Evolutionary conservation across 306 rosid species (phyloP).

Genomic region (Cicer yamashitae): DNA sequence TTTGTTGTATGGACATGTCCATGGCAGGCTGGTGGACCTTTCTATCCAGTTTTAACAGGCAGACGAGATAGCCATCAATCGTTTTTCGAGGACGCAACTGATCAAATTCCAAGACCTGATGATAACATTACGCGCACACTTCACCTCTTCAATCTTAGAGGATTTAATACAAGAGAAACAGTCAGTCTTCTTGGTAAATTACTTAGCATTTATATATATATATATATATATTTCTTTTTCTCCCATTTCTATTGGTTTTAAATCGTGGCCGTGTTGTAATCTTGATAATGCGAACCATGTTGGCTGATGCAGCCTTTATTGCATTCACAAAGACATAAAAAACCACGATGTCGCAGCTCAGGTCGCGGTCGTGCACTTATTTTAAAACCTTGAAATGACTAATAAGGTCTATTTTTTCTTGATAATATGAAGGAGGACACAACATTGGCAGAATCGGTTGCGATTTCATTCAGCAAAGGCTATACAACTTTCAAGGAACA

Average conservation of each 20-base stretch:
- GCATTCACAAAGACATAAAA: not conserved
- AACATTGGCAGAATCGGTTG: constrained; percentile 86
- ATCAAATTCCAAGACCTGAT: constrained; percentile 75
- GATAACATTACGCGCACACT: constrained; percentile 66
- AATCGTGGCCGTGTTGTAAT: not conserved
- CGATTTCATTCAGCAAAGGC: constrained; percentile 62
- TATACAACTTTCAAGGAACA: constrained; percentile 72
- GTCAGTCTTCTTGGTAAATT: constrained; percentile 83
- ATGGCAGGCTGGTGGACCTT: constrained; percentile 86
- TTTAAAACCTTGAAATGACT: constrained; percentile 1
- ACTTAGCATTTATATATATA: not conserved
- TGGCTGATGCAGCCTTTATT: not conserved
- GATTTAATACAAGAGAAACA: constrained; percentile 78
- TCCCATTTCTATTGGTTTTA: not conserved
- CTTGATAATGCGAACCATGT: not conserved
- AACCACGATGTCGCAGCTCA: no score
- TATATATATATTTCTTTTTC: not conserved
- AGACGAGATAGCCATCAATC: constrained; percentile 71
- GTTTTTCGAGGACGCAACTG: constrained; percentile 60
- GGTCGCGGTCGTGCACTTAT: no score
- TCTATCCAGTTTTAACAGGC: constrained; percentile 78
- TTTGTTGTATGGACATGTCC: constrained; percentile 28
- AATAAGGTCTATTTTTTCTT: constrained; percentile 32
- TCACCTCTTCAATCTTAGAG: constrained; percentile 63
- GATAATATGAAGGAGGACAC: constrained; percentile 73